A percentile compares a stretch with the other conserved stretches of the same genome.
Evolutionary conservation across 257 asterid species (phyloP).

Genomic region (Eucommia ulmoides): DNA sequence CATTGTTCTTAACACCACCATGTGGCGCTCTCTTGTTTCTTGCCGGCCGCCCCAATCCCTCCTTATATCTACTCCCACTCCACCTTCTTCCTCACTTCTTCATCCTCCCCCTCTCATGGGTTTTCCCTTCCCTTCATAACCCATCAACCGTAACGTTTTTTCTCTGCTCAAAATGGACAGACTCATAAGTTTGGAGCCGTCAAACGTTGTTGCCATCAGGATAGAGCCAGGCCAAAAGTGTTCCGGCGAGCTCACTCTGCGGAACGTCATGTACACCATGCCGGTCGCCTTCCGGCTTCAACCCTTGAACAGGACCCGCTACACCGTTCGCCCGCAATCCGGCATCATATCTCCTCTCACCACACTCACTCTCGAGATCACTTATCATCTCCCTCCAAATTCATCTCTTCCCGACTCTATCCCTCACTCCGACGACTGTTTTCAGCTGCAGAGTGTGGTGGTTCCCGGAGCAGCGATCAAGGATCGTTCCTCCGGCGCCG

Average conservation of each 20-base stretch:
- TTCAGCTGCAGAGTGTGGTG: conserved; percentile 59
- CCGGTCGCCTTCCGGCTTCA: conserved; percentile 72
- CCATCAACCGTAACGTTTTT: neutral
- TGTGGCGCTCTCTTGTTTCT: conserved; percentile 40
- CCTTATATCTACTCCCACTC: conserved; percentile 13
- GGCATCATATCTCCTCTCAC: conserved; percentile 62
- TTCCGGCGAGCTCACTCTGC: conserved; percentile 36
- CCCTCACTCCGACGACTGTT: conserved; percentile 51
- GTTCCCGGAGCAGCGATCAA: conserved; percentile 54
- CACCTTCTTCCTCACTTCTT: conserved; percentile 3
- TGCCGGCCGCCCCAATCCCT: conserved; percentile 18
- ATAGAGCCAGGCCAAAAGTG: conserved; percentile 48
- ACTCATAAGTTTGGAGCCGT: conserved; percentile 57
- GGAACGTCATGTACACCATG: conserved; percentile 81
- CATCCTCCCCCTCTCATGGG: neutral
- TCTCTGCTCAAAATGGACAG: conserved; percentile 38
- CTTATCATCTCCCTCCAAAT: conserved; percentile 28
- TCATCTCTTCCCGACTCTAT: conserved; percentile 30
- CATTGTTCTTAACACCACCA: conserved; percentile 59
- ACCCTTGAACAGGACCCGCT: conserved; percentile 36
- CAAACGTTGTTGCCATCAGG: conserved; percentile 43
- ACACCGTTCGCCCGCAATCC: conserved; percentile 40
- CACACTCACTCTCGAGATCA: conserved; percentile 38
- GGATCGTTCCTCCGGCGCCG: conserved; percentile 26
- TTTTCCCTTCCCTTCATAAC: neutral